These are phyloP conservation scores for Plasmodium knowlesi DNA, from an alignment of 169 alveolate genomes.

Conservation along the genomic window DNA sequence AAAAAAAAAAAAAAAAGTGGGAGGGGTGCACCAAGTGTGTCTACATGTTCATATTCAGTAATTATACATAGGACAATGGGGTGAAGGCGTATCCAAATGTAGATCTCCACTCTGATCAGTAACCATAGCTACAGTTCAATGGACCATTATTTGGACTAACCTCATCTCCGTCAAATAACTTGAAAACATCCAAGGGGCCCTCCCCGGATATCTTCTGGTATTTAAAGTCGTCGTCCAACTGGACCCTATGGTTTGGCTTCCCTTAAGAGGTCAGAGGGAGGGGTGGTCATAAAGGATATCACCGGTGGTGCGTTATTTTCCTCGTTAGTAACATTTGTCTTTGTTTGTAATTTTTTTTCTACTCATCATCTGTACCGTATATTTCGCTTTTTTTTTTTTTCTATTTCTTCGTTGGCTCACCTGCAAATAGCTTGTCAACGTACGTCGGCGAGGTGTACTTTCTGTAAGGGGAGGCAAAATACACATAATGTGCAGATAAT, in stretches of 20 bases:
- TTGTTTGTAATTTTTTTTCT: neutral
- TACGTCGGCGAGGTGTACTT: constrained; percentile 40
- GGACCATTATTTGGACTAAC: neutral
- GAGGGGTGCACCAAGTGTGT: neutral
- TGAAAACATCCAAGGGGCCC: constrained; percentile 23
- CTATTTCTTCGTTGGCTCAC: neutral
- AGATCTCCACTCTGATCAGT: neutral
- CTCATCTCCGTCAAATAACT: constrained; percentile 52
- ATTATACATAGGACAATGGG: neutral
- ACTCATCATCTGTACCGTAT: neutral
- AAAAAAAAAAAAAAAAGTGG: neutral
- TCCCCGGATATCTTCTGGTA: constrained; percentile 32
- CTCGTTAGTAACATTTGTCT: neutral
- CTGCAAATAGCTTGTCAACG: constrained; percentile 7
- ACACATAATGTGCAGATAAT: neutral
- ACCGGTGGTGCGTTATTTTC: neutral
- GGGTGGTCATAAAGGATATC: neutral
- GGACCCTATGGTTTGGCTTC: neutral
- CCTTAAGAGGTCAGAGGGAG: neutral
- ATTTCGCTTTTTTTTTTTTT: neutral
- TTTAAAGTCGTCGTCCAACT: neutral
- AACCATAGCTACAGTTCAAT: neutral
- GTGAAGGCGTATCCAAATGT: neutral
- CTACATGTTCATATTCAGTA: neutral
- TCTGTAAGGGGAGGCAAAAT: neutral